Conservation (phyloP, 768 basidiomycete species). For the Coprinellus micaceus region DNA sequence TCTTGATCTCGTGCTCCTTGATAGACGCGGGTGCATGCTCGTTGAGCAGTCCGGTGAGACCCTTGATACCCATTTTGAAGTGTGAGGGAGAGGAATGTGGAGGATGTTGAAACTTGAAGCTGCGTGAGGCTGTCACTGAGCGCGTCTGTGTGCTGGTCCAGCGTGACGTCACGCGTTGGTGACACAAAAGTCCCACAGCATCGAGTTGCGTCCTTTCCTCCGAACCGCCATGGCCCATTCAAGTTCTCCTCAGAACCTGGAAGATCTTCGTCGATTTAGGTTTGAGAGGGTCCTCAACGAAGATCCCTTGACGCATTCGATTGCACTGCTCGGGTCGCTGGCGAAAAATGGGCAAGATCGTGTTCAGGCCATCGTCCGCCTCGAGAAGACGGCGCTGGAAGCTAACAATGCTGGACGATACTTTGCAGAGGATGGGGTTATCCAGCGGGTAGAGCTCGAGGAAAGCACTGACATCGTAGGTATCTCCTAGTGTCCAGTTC, state of each 20-base stretch:
- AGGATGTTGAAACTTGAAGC: neutral
- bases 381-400: conserved; percentile 75
- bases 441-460: conserved; percentile 45
- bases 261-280: conserved; percentile 43
- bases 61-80: conserved; percentile 84
- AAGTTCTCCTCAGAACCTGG: conserved; percentile 28
- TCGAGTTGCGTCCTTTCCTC: neutral
- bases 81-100: neutral
- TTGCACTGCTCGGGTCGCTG: conserved; percentile 69
- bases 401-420: conserved; percentile 32
- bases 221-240: conserved; percentile 30
- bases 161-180: conserved; percentile 7
- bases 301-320: conserved; percentile 57
- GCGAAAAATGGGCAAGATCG: conserved; percentile 23
- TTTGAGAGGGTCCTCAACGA: conserved; percentile 58
- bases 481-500: conserved; percentile 2
- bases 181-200: too few relatives aligned
- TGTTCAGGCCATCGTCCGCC: conserved; percentile 61
- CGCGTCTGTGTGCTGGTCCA: neutral
- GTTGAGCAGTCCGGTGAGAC: conserved; percentile 82
- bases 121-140: neutral
- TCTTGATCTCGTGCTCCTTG: conserved; percentile 93
- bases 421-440: conserved; percentile 33
- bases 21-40: conserved; percentile 89
- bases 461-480: conserved; percentile 69